Evolutionary conservation across 257 asterid genomes (phyloP), one percentile per base, ranked within the genome.

Genomic region (Craterostigma plantagineum): DNA sequence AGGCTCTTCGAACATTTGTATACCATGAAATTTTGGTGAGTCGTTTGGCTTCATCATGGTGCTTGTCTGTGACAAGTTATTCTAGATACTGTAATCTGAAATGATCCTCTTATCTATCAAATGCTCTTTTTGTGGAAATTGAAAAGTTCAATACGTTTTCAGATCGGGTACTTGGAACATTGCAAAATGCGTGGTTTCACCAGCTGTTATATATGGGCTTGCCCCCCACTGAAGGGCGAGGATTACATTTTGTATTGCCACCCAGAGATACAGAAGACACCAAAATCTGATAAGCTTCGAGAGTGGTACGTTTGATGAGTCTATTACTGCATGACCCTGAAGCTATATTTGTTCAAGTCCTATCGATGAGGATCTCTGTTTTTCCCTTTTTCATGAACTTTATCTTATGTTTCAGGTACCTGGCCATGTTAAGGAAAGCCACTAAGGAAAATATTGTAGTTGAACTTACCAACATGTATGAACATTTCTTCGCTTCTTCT

Each of bases 171-270:
- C 72, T 77, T 86, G 39, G 94, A 86, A 39, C 81, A 86, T 58
- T 86, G 97, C 77, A 86, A 81, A 66, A 65, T 47, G 63, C 92
- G 97, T 23, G 97, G 97, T 48, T 86, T 86, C 55, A 58, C 93
- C 14, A 86, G 97, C 63, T 86, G 97, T 71, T 86, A 86, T 45
- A 86, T 86, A 63, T 86, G 97, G 97, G 97, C 97, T 35, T 86
- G 97, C 76, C 97, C 95, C 33, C 95, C 94, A 7, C 52, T 81
- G 44, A 86, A 86, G 72, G 95, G 94, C 43, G 97, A 86, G 74
- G 97, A 86, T 62, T 86, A 86, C 57, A 86, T 86, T 56, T 69
- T 86, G 73, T 86, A 86, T 68, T 86, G 97, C 68, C 97, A 86
- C 50, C 97, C 97, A 17, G 97, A 86, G 76, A 86, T 86, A 64